Conservation (phyloP, 129 eudicot species). For the Centella asiatica region DNA sequence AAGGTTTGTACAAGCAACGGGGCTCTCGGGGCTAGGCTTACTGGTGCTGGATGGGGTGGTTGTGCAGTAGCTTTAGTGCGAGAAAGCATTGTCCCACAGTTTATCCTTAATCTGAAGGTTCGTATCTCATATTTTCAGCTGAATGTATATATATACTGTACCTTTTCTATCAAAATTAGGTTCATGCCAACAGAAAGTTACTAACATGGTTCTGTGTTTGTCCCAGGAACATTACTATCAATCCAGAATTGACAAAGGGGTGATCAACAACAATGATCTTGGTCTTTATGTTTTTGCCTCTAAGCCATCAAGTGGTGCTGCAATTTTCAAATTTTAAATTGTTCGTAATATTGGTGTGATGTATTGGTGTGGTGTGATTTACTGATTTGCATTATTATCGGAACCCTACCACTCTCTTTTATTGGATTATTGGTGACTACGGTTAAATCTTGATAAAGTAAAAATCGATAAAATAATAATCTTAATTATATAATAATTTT, state of each 20-base stretch:
- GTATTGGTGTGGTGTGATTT: too few relatives aligned
- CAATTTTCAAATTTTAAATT: constrained; percentile 64
- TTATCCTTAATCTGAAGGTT: constrained; percentile 86
- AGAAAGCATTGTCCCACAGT: constrained; percentile 69
- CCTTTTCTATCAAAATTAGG: background rate
- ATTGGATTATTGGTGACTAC: too few relatives aligned
- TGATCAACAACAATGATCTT: constrained; percentile 57
- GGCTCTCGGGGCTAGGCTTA: constrained; percentile 94
- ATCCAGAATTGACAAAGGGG: constrained; percentile 78
- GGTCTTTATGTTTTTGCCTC: constrained; percentile 84
- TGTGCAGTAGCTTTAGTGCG: constrained; percentile 89
- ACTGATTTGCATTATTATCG: too few relatives aligned
- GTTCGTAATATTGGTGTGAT: too few relatives aligned
- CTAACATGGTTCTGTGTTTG: background rate
- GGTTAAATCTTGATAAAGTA: too few relatives aligned
- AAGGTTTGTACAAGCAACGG: constrained; percentile 56
- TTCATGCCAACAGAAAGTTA: background rate
- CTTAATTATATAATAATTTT: too few relatives aligned
- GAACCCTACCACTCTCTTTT: too few relatives aligned
- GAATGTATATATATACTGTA: background rate
- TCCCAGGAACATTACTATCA: constrained; percentile 79
- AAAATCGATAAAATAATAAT: too few relatives aligned
- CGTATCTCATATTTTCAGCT: background rate
- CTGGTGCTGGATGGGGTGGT: constrained; percentile 99
- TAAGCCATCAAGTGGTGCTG: constrained; percentile 97